Evolutionary conservation across 2,329 filamentous ascomycete genomes (phyloP), one percentile per base, ranked within the genome.

Genomic region (Furcasterigmium sp.): DNA sequence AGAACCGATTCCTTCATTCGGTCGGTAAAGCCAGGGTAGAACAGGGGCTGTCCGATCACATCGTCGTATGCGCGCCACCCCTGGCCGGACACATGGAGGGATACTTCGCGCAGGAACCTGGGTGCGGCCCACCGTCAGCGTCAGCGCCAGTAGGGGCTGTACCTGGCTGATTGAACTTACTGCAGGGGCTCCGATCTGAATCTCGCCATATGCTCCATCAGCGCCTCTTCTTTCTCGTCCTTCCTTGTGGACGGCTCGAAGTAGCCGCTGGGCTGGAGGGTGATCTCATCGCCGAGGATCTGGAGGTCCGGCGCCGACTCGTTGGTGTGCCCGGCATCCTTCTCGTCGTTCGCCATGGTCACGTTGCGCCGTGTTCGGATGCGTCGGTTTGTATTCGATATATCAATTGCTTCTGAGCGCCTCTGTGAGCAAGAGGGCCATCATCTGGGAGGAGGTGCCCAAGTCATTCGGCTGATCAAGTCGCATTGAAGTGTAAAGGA

Each of bases 31-130:
- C 93, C 93, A 0, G 84, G 69, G 63, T 96, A 98, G 69, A 91
- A 97, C 50, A 96, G 84, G 9, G 90, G 89, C 61, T 95, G 91
- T 18, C 93, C 93, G 54, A 97, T 84, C 49, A 91, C 78, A 49
- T 85, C 73, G 58, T 97, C 89, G 69, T 98, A 98, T 47, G 87
- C 88, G 48, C 93, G 87, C 93, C 93, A 98, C 61, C 91, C 91
- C 40, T 87, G 85, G 43, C 93, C 93, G 11, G 89, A 91, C 50
- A 97, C 86, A 65, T 97, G 91, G 26, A 95, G 75, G 37, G 87
- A 93, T 26, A 98, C 85, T 70, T 98, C 93, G 53, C 90, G 88
- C 23, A 97, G 80, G 62, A 97, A 97, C 51, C 90, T 85, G 68
- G n/a, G n/a, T n/a, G 39, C n/a, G n/a, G n/a, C n/a, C n/a, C n/a